These are phyloP conservation scores for Ceraceosorus guamensis DNA, from an alignment of 1,284 basidiomycete genomes.

Conservation along the genomic window DNA sequence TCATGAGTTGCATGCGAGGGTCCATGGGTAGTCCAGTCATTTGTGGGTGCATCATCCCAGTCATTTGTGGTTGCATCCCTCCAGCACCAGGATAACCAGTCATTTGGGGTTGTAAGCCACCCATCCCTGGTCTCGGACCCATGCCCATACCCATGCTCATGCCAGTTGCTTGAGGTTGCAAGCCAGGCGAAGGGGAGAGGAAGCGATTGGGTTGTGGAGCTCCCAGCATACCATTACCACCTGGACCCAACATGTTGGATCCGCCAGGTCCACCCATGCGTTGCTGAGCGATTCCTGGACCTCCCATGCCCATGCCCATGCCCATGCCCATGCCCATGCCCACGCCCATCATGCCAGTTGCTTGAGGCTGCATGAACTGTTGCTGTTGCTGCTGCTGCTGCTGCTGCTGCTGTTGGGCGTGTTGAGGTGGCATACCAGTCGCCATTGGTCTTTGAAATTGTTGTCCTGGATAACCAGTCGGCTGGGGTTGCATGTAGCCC, in stretches of 20 bases:
- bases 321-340: conserved; percentile 18
- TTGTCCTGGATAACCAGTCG: not conserved
- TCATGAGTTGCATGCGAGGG: conserved; percentile 47
- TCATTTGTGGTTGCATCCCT: conserved; percentile 33
- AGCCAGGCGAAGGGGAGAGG: conserved; percentile 1
- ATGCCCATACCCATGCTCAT: conserved; percentile 13
- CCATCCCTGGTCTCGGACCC: conserved; percentile 44
- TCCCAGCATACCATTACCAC: conserved; percentile 2
- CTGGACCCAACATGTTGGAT: conserved; percentile 3
- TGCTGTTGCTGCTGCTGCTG: conserved; percentile 19
- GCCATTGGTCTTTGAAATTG: conserved; percentile 5
- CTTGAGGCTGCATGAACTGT: conserved; percentile 23
- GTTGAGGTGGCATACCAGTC: conserved; percentile 10
- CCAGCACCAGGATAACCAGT: conserved; percentile 27
- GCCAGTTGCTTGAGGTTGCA: conserved; percentile 29
- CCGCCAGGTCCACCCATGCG: not conserved
- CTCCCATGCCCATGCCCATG: conserved; percentile 5
- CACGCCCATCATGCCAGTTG: conserved; percentile 11
- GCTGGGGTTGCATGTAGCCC: conserved; percentile 23
- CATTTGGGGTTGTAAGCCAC: conserved; percentile 28
- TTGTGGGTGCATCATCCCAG: conserved; percentile 40
- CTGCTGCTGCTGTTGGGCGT: conserved; percentile 17
- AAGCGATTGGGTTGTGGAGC: not conserved
- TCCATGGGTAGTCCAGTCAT: conserved; percentile 47
- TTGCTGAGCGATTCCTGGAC: not conserved